phyloP scores from a whole-genome alignment of 1,284 basidiomycete genomes.

The Leccinum pallidistipes region DNA sequence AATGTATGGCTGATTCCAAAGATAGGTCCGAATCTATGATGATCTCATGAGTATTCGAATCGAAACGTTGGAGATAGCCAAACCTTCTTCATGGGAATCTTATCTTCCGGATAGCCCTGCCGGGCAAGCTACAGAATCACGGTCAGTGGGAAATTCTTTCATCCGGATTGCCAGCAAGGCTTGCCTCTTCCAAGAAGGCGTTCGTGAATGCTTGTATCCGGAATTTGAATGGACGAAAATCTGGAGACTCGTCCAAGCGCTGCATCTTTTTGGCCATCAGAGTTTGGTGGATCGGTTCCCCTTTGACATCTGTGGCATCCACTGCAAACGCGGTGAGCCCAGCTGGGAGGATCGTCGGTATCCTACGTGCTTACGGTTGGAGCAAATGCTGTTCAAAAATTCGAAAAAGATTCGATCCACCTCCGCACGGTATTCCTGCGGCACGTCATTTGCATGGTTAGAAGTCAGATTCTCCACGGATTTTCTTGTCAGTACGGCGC shows the following conservation, averaged over 20 bases:
- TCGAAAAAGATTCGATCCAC: constrained; percentile 92
- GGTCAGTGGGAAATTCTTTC: constrained; percentile 16
- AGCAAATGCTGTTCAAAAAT: constrained; percentile 88
- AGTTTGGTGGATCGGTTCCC: constrained; percentile 97
- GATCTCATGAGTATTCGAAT: constrained; percentile 21
- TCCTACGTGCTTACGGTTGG: constrained; percentile 68
- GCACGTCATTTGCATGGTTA: constrained; percentile 63
- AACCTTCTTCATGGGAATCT: constrained; percentile 88
- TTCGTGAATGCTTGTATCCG: constrained; percentile 98
- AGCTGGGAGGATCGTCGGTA: constrained; percentile 4
- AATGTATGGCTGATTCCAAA: constrained; percentile 93
- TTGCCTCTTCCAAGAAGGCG: constrained; percentile 90
- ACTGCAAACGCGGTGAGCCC: constrained; percentile 50
- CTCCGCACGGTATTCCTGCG: constrained; percentile 76
- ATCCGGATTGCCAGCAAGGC: constrained; percentile 20
- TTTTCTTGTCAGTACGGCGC: constrained; percentile 21
- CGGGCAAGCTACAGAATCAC: constrained; percentile 56
- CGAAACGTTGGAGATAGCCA: constrained; percentile 25
- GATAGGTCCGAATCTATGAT: constrained; percentile 88
- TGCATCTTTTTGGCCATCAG: constrained; percentile 99
- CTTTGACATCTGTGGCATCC: constrained; percentile 90
- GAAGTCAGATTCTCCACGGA: constrained; percentile 36
- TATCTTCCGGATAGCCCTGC: constrained; percentile 82
- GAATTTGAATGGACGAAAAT: constrained; percentile 99
- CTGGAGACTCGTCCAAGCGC: constrained; percentile 89